Evolutionary conservation across 257 asterid genomes (phyloP).

Genomic region (Solanum chiquidenum): DNA sequence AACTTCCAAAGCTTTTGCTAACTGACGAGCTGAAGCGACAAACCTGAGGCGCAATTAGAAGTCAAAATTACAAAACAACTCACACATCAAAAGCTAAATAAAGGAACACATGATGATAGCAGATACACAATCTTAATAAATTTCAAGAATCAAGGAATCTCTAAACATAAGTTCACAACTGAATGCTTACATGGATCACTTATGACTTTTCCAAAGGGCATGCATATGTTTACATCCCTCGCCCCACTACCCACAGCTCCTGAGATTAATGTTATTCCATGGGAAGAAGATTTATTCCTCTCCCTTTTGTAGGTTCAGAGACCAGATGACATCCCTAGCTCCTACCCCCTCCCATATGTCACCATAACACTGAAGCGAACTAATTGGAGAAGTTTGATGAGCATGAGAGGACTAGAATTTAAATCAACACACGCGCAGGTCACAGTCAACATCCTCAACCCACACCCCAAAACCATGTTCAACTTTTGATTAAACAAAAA

Average conservation of each 20-base stretch:
- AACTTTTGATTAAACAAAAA: background rate
- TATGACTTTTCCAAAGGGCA: background rate
- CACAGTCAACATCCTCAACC: background rate
- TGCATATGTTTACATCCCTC: background rate
- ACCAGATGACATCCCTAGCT: background rate
- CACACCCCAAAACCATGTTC: background rate
- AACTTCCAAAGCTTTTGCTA: conserved; percentile 94
- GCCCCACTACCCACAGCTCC: background rate
- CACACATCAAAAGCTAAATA: background rate
- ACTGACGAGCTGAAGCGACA: conserved; percentile 93
- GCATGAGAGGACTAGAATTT: background rate
- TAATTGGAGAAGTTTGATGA: background rate
- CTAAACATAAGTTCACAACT: background rate
- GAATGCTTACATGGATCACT: background rate
- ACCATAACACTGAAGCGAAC: background rate
- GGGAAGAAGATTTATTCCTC: background rate
- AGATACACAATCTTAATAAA: background rate
- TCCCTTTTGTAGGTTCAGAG: background rate
- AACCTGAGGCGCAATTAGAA: conserved; percentile 36
- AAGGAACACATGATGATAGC: background rate
- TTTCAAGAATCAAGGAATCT: background rate
- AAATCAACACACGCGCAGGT: background rate
- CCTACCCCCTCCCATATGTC: background rate
- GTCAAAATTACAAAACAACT: background rate
- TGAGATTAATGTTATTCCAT: background rate